A percentile compares a stretch with the other conserved stretches of the same genome.
Conservation (phyloP, 208 protist species). For the Leishmania braziliensis region DNA sequence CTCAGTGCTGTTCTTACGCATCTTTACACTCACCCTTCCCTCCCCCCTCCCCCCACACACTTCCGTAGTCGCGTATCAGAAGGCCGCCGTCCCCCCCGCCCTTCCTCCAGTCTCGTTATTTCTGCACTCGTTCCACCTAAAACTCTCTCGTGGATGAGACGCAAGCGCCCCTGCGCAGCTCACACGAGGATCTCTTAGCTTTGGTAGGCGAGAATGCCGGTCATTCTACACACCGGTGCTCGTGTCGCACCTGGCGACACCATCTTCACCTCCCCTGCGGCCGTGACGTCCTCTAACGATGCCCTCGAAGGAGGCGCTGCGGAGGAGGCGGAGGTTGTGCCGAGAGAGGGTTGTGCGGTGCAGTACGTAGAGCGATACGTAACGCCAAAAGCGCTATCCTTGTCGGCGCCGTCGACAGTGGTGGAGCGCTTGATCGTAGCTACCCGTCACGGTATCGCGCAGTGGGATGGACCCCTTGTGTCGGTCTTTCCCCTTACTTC, state of each 20-base stretch:
- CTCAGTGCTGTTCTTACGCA: background rate
- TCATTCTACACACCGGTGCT: slow-evolving; percentile 35
- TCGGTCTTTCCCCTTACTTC: slow-evolving; percentile 36
- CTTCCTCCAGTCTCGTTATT: background rate
- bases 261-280: slow-evolving; percentile 34
- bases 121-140: background rate
- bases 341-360: slow-evolving; percentile 63
- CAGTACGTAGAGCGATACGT: slow-evolving; percentile 27
- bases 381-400: background rate
- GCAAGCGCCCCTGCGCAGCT: background rate
- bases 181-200: background rate
- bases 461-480: slow-evolving; percentile 71
- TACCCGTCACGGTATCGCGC: slow-evolving; percentile 56
- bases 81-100: background rate
- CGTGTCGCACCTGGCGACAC: slow-evolving; percentile 56
- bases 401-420: background rate
- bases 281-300: background rate
- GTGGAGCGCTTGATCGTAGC: slow-evolving; percentile 46
- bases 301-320: background rate
- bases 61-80: background rate
- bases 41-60: background rate
- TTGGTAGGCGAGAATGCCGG: slow-evolving; percentile 8
- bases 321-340: slow-evolving; percentile 29
- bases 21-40: background rate
- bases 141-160: background rate